phyloP scores from a whole-genome alignment of 495 filamentous ascomycete genomes.

The Thermochaetoides thermophila region DNA sequence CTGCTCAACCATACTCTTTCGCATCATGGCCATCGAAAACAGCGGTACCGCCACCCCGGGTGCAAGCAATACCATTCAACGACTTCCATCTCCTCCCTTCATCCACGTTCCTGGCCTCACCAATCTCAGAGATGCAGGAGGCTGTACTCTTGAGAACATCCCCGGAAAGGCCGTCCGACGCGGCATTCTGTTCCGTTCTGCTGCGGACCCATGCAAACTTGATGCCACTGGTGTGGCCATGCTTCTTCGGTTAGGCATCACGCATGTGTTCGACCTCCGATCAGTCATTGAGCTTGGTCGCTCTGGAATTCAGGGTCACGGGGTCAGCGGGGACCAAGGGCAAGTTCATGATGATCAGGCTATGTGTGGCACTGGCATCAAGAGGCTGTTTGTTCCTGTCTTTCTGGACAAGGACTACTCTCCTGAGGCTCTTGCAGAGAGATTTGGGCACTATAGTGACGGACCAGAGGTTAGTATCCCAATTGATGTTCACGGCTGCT shows the following conservation, averaged over 20 bases:
- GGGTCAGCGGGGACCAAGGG: too few species aligned
- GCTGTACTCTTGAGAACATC: slow-evolving; percentile 26
- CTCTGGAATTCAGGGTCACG: too few species aligned
- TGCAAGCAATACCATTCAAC: not conserved
- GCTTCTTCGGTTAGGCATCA: slow-evolving; percentile 41
- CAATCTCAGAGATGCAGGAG: slow-evolving; percentile 48
- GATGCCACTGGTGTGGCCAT: slow-evolving; percentile 34
- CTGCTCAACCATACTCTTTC: too few species aligned
- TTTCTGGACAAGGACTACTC: slow-evolving; percentile 43
- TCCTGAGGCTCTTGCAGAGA: slow-evolving; percentile 34
- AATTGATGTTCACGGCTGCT: too few species aligned
- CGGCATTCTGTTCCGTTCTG: slow-evolving; percentile 41
- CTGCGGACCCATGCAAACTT: slow-evolving; percentile 38
- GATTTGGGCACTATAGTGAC: slow-evolving; percentile 32
- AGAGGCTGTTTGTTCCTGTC: slow-evolving; percentile 40
- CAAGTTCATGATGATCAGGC: too few species aligned
- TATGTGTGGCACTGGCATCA: too few species aligned
- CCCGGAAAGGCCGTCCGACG: slow-evolving; percentile 26
- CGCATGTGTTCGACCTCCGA: slow-evolving; percentile 51
- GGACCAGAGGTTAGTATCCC: slow-evolving; percentile 31
- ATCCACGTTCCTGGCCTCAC: slow-evolving; percentile 33
- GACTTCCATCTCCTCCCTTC: slow-evolving; percentile 36
- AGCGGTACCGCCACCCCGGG: not conserved
- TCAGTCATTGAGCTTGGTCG: slow-evolving; percentile 36
- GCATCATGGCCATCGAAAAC: not conserved